Base-by-base conservation (phyloP, 306 rosid genomes). In the Rubus idaeus region DNA sequence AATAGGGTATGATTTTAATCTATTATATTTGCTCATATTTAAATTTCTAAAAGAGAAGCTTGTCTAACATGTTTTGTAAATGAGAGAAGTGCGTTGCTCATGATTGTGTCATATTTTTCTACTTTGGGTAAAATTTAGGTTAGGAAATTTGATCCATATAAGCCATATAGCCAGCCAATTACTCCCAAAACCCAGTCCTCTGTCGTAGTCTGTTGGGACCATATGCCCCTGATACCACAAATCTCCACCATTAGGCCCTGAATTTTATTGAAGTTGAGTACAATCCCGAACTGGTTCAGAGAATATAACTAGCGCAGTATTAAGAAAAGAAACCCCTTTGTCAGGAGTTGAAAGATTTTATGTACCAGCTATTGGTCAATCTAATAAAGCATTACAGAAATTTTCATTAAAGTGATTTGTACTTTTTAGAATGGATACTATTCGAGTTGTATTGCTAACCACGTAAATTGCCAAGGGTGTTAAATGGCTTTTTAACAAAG, bases 81-180 rank as follows among this genome's bases (percentile, higher is more conserved):
- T 7, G 26, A 60, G 17, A 60, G 23, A 55, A 50, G 75, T 70
- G 75, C 35, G 45, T 50, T 63, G 46, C 68, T 23, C 65, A 21
- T 60, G 65, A 14, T 60, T 60, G 65, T 8, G 40, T 60, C 18
- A 58, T 58, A 60, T 39, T 23, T 60, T 55, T 58, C 64, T 10
- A 58, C 39, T n/a, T 55, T 11, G 37, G 37, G 64, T 10, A 10
- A 58, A 23, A 23, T 2, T 60, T 60, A 60, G 41, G 16, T 60
- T 5, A 21, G 6, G 8, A 26, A 23, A 26, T 10, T 10, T 12
- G 65, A 55, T 26, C 16, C 39, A 60, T 11, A 12, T 60, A 30
- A 30, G 2, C 35, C 20, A 58, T 18, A 21, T 58, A 58, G 64
- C 37, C 64, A 21, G 64, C 14, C 64, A 58, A 58, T 21, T 20